These are phyloP conservation scores for Lanmaoa rubissima DNA, from an alignment of 768 basidiomycete genomes.

Conservation along the genomic window DNA sequence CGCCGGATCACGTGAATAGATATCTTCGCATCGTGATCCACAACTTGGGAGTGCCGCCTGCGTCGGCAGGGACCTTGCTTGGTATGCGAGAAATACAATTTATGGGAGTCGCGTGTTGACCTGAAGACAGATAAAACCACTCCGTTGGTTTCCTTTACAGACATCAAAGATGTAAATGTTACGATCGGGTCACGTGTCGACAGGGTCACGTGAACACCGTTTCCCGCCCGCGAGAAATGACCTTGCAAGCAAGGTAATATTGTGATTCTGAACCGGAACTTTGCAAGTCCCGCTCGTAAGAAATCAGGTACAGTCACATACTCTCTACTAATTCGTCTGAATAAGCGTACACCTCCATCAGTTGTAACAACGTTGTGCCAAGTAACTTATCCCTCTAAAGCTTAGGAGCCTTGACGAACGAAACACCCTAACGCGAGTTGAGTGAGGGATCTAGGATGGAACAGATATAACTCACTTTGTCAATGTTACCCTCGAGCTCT, in stretches of 20 bases:
- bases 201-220: too few species aligned
- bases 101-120: too few species aligned
- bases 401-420: conserved; percentile 28
- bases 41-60: too few species aligned
- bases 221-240: too few species aligned
- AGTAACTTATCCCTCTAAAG: conserved; percentile 17
- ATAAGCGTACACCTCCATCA: conserved; percentile 11
- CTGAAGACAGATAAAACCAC: too few species aligned
- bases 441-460: neutral
- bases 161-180: too few species aligned
- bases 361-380: neutral
- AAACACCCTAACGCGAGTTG: conserved; percentile 20
- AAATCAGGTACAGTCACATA: neutral
- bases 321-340: conserved; percentile 1
- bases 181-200: too few species aligned
- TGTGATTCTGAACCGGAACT: too few species aligned
- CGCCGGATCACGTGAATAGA: conserved; percentile 25
- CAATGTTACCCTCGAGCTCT: conserved; percentile 73
- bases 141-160: too few species aligned
- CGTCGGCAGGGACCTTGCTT: too few species aligned
- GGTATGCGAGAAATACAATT: too few species aligned
- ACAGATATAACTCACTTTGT: conserved; percentile 48
- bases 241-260: too few species aligned
- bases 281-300: neutral
- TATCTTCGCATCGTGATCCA: neutral